A percentile compares a stretch with the other conserved stretches of the same genome.
Conservation (phyloP, 2,329 filamentous ascomycete genomes). For the Delphinella strobiligena region DNA sequence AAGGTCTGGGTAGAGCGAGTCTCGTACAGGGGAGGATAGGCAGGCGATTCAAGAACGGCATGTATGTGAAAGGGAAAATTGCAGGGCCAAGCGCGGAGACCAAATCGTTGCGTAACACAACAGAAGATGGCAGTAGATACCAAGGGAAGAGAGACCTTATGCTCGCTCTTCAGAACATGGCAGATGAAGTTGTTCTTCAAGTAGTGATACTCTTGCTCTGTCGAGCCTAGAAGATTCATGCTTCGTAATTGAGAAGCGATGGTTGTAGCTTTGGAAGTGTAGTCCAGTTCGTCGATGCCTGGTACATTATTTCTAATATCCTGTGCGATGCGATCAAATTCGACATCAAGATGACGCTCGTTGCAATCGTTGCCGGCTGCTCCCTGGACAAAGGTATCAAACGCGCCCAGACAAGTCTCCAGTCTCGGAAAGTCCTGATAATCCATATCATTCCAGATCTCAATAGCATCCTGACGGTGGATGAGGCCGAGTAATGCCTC, state of each 20-base stretch:
- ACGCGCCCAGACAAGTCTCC: constrained; percentile 66
- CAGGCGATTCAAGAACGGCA: constrained; percentile 53
- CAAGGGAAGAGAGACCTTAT: constrained; percentile 72
- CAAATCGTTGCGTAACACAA: constrained; percentile 60
- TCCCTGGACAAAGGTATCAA: constrained; percentile 79
- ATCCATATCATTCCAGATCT: constrained; percentile 56
- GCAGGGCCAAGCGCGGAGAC: constrained; percentile 65
- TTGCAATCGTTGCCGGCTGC: constrained; percentile 53
- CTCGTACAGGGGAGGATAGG: constrained; percentile 25
- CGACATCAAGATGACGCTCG: constrained; percentile 48
- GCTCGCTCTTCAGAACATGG: constrained; percentile 60
- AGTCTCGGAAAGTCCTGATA: constrained; percentile 44
- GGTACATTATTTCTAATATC: constrained; percentile 43
- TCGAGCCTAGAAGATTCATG: constrained; percentile 57
- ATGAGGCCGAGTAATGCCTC: constrained; percentile 64
- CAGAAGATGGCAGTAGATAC: constrained; percentile 83
- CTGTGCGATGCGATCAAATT: constrained; percentile 52
- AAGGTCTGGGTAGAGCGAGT: constrained; percentile 20
- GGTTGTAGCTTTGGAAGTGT: constrained; percentile 54
- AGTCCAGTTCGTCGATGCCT: constrained; percentile 43
- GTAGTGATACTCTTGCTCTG: constrained; percentile 59
- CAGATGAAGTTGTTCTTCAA: constrained; percentile 84
- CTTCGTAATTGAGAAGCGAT: constrained; percentile 58
- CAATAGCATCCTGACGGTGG: constrained; percentile 66
- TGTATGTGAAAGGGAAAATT: constrained; percentile 79